phyloP scores from a whole-genome alignment of 768 basidiomycete genomes.

The Xanthoconium stramineum region DNA sequence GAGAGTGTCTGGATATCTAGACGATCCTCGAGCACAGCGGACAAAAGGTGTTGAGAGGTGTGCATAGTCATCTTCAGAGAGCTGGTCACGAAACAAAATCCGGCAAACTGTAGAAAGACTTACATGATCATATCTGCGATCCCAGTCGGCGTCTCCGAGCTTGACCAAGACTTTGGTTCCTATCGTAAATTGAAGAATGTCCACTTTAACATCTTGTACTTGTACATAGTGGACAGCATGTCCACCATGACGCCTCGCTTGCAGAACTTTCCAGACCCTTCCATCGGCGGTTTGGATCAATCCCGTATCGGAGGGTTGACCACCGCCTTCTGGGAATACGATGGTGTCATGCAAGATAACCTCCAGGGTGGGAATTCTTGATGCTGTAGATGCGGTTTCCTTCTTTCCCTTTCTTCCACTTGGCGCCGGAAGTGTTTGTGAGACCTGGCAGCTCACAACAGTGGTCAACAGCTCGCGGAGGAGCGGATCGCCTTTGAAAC shows the following conservation, averaged over 20 bases:
- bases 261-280: slow-evolving; percentile 54
- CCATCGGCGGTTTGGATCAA: slow-evolving; percentile 45
- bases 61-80: slow-evolving; percentile 70
- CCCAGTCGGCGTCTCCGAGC: slow-evolving; percentile 57
- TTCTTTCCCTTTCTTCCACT: slow-evolving; percentile 55
- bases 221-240: slow-evolving; percentile 73
- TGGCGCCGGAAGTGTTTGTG: slow-evolving; percentile 39
- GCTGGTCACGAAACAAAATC: neutral
- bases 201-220: slow-evolving; percentile 37
- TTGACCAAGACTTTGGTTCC: slow-evolving; percentile 52
- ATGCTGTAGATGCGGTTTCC: slow-evolving; percentile 43
- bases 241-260: slow-evolving; percentile 66
- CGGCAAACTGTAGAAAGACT: slow-evolving; percentile 21
- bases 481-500: slow-evolving; percentile 62
- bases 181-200: slow-evolving; percentile 46
- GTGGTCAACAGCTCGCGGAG: slow-evolving; percentile 54
- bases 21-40: slow-evolving; percentile 68
- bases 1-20: slow-evolving; percentile 69
- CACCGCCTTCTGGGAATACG: slow-evolving; percentile 81
- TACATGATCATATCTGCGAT: slow-evolving; percentile 73
- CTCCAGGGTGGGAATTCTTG: slow-evolving; percentile 52
- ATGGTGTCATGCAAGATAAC: slow-evolving; percentile 73
- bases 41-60: slow-evolving; percentile 80
- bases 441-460: slow-evolving; percentile 49
- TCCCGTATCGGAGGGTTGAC: slow-evolving; percentile 77